These are phyloP conservation scores for Coemansia sp. DNA, from an alignment of 192 early-diverging fungal genomes.

Conservation along the genomic window DNA sequence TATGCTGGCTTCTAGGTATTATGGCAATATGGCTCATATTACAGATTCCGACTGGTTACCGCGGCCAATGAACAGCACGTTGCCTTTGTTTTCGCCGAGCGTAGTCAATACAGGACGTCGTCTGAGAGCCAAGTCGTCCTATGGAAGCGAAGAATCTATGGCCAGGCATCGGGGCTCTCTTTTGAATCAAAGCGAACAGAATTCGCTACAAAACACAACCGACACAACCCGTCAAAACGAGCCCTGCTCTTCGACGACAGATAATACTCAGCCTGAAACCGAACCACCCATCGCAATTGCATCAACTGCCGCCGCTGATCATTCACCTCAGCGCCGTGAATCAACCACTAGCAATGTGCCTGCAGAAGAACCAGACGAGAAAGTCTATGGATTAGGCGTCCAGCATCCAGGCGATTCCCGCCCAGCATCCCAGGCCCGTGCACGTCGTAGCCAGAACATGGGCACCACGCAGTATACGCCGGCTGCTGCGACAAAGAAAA, in stretches of 20 bases:
- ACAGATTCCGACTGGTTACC: constrained; percentile 20
- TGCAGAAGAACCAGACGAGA: constrained; percentile 10
- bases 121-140: constrained; percentile 10
- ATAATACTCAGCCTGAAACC: neutral
- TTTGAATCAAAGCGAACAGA: neutral
- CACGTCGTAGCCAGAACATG: constrained; percentile 14
- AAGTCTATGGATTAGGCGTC: constrained; percentile 16
- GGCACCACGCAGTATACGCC: constrained; percentile 47
- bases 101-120: constrained; percentile 21
- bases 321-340: neutral
- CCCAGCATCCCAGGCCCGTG: constrained; percentile 20
- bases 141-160: constrained; percentile 17
- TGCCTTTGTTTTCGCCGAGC: constrained; percentile 49
- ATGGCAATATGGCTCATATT: constrained; percentile 40
- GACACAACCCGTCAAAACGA: too few relatives aligned
- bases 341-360: constrained; percentile 11
- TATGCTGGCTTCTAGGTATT: constrained; percentile 35
- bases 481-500: constrained; percentile 17
- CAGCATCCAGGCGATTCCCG: constrained; percentile 8
- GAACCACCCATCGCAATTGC: neutral
- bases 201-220: too few relatives aligned
- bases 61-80: constrained; percentile 46
- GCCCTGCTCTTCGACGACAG: neutral
- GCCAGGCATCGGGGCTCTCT: neutral
- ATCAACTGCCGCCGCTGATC: neutral